phyloP scores from a whole-genome alignment of 768 basidiomycete species.

The Jaapia argillacea region DNA sequence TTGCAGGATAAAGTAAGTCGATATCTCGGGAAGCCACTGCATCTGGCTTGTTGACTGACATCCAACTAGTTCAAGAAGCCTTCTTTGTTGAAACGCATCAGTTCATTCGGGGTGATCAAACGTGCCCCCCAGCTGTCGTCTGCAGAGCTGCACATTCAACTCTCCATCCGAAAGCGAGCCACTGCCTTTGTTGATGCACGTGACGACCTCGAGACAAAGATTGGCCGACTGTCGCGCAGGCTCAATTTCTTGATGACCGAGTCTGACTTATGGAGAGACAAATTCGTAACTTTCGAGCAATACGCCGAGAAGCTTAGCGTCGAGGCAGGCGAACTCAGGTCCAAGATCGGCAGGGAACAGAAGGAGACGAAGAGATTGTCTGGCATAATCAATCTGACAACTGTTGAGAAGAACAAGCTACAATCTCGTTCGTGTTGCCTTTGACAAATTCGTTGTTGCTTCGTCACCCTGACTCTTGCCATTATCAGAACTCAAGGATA shows the following conservation, averaged over 20 bases:
- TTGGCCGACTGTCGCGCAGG: conserved; percentile 74
- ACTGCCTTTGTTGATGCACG: conserved; percentile 90
- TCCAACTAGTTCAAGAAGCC: conserved; percentile 71
- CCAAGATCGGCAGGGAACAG: conserved; percentile 88
- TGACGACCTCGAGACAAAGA: conserved; percentile 91
- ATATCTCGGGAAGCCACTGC: conserved; percentile 1
- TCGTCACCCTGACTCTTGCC: conserved; percentile 3
- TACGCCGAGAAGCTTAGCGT: conserved; percentile 86
- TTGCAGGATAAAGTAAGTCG: conserved; percentile 67
- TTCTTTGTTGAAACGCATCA: conserved; percentile 76
- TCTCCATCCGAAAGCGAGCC: conserved; percentile 88
- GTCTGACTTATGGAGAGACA: conserved; percentile 84
- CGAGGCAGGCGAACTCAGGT: conserved; percentile 76
- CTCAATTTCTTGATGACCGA: conserved; percentile 91
- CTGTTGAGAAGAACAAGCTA: conserved; percentile 69
- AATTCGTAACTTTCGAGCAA: conserved; percentile 89
- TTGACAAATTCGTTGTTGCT: background rate
- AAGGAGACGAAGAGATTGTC: conserved; percentile 80
- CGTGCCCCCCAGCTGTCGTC: conserved; percentile 62
- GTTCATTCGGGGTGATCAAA: conserved; percentile 60
- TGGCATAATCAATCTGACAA: conserved; percentile 66
- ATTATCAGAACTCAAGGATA: conserved; percentile 67
- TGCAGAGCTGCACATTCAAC: conserved; percentile 81
- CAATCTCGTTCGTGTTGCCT: conserved; percentile 61
- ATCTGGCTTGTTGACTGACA: background rate